A percentile compares a stretch with the other conserved stretches of the same genome.
phyloP scores from a whole-genome alignment of 1,284 basidiomycete species.

The Moniliophthora roreri region DNA sequence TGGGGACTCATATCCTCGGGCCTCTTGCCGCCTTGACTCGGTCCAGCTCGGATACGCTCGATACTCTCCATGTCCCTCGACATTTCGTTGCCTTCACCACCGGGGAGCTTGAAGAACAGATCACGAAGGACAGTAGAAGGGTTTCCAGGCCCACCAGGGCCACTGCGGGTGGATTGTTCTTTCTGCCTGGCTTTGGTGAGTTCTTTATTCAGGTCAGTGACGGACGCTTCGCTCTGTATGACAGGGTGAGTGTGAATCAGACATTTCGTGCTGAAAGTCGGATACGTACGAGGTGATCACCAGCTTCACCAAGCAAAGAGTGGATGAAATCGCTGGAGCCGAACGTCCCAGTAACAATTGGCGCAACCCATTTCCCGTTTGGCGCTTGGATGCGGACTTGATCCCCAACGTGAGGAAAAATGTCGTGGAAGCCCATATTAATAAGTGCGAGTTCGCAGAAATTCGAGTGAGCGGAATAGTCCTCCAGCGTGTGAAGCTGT shows the following conservation, averaged over 20 bases:
- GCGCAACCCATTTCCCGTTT: conserved; percentile 75
- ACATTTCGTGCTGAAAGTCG: too few species aligned
- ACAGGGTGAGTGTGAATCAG: neutral
- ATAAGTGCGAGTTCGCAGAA: conserved; percentile 83
- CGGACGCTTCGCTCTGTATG: conserved; percentile 66
- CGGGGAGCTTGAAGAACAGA: conserved; percentile 62
- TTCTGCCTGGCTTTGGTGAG: conserved; percentile 68
- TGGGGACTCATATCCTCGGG: conserved; percentile 87
- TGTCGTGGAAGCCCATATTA: conserved; percentile 70
- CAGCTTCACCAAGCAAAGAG: conserved; percentile 65
- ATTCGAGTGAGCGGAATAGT: conserved; percentile 89
- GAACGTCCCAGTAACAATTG: conserved; percentile 88
- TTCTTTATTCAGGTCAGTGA: conserved; percentile 84
- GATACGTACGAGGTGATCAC: conserved; percentile 66
- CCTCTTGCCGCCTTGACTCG: conserved; percentile 52
- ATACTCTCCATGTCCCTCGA: conserved; percentile 76
- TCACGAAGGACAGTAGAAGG: conserved; percentile 48
- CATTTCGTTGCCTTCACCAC: conserved; percentile 57
- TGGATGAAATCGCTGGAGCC: conserved; percentile 87
- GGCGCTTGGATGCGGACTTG: conserved; percentile 77
- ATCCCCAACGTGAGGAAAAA: conserved; percentile 91
- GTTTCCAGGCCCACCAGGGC: conserved; percentile 32
- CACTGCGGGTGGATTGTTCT: conserved; percentile 36
- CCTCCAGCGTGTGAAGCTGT: conserved; percentile 81
- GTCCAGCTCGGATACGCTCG: conserved; percentile 66